Evolutionary conservation across 148 eudicot species (phyloP).

Genomic region (Amaranthus palmeri): DNA sequence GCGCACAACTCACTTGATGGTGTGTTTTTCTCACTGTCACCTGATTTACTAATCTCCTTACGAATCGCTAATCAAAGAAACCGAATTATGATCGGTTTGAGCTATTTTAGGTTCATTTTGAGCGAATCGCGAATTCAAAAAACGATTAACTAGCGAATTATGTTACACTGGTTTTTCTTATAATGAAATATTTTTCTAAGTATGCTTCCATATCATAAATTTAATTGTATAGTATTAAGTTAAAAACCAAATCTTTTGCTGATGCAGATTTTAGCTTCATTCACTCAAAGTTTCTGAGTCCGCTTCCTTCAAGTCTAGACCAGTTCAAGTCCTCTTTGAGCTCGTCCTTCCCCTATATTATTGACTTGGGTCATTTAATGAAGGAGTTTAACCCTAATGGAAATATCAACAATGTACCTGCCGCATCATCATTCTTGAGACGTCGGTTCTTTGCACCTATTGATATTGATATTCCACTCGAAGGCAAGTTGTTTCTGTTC

Average conservation of each 20-base stretch:
- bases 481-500: slow-evolving; percentile 42
- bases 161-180: too few relatives aligned
- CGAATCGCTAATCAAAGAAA: too few relatives aligned
- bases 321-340: slow-evolving; percentile 59
- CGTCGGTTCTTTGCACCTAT: slow-evolving; percentile 60
- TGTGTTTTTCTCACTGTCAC: slow-evolving; percentile 23
- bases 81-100: too few relatives aligned
- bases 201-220: slow-evolving; percentile 3
- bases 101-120: too few relatives aligned
- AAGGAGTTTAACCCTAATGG: slow-evolving; percentile 57
- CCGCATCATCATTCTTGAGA: slow-evolving; percentile 66
- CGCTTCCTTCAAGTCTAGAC: slow-evolving; percentile 61
- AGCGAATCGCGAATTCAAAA: too few relatives aligned
- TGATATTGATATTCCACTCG: slow-evolving; percentile 54
- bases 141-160: too few relatives aligned
- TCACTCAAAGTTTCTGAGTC: slow-evolving; percentile 72
- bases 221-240: not conserved
- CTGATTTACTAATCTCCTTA: too few relatives aligned
- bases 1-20: slow-evolving; percentile 86
- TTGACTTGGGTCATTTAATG: slow-evolving; percentile 73
- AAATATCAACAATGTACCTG: slow-evolving; percentile 47
- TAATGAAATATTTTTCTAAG: not conserved
- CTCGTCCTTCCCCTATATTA: slow-evolving; percentile 51
- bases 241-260: slow-evolving; percentile 18
- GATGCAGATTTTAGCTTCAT: slow-evolving; percentile 74